Evolutionary conservation across 2,329 filamentous ascomycete genomes (phyloP), one percentile per base, ranked within the genome.

Genomic region (Aspergillus glaucus): DNA sequence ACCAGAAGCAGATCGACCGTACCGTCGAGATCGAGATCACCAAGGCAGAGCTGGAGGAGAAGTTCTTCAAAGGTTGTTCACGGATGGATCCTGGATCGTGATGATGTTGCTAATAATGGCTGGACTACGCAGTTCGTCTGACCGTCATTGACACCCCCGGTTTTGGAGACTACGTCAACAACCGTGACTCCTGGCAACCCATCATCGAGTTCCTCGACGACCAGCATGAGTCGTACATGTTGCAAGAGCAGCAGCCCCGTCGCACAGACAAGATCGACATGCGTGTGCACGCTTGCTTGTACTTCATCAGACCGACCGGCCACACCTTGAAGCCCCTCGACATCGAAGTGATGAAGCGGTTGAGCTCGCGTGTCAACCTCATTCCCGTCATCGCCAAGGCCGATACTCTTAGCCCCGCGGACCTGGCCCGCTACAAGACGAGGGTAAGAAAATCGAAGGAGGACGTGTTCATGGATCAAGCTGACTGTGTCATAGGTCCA

Each of bases 141-240:
- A 98, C 93, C 57, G 93, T 98, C 66, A 98, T 98, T 70, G 93
- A 98, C 73, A 98, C 93, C 56, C 93, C 93, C 64, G 93, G 93
- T 62, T 98, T 98, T 68, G 93, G 93, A 73, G 93, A 98, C 82
- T 98, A 98, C 70, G 93, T 98, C 72, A 98, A 98, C 86, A 98
- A 98, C 83, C 88, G 92, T 68, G 93, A 98, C 75, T 97, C 93
- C 55, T 98, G 93, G 93, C 94, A 95, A 82, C 93, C 93, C 70
- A 97, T 98, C 70, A 97, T 98, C 74, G 93, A 98, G 76, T 98
- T 98, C 79, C 81, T 98, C 65, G 93, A 98, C 75, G 93, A 98
- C 77, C 93, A 98, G 81, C 94, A 98, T 74, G 93, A 98, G 80
- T 98, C 93, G 34, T 98, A 98, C 77, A 98, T 98, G 93, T 82